Conservation (phyloP, 1,284 basidiomycete species). For the Microbotryum scabiosae region DNA sequence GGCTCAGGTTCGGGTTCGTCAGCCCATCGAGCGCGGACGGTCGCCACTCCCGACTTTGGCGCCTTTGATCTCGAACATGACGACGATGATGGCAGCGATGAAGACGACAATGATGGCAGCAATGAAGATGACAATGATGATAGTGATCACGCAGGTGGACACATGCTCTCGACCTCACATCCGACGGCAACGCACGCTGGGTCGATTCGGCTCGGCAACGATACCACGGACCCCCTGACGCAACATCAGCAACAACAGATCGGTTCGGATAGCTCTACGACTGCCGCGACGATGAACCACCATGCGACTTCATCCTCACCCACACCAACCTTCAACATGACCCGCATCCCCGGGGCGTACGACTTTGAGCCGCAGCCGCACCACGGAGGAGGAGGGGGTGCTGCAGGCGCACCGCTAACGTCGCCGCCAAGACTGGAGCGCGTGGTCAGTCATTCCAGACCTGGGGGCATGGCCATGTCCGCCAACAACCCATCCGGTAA, state of each 20-base stretch:
- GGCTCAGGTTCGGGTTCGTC: neutral
- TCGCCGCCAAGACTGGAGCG: neutral
- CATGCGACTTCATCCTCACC: neutral
- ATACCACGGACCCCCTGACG: neutral
- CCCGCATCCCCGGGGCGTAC: slow-evolving; percentile 16
- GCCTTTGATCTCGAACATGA: slow-evolving; percentile 17
- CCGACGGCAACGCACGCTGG: neutral
- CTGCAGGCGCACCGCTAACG: neutral
- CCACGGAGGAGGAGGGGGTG: slow-evolving; percentile 3
- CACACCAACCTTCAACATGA: neutral
- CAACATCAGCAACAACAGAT: no score
- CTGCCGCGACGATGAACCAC: neutral
- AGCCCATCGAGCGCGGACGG: no score
- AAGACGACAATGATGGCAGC: neutral
- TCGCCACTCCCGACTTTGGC: slow-evolving; percentile 11
- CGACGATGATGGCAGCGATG: slow-evolving; percentile 4
- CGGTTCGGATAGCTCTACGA: no score
- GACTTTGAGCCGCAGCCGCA: slow-evolving; percentile 25
- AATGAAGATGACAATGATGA: neutral
- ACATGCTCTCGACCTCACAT: neutral
- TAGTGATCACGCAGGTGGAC: neutral
- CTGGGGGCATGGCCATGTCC: neutral
- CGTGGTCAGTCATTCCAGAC: neutral
- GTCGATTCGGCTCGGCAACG: neutral
- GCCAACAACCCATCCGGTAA: neutral